Conservation (phyloP, 2,329 filamentous ascomycete species). For the Aspergillus fumigatiaffinis region DNA sequence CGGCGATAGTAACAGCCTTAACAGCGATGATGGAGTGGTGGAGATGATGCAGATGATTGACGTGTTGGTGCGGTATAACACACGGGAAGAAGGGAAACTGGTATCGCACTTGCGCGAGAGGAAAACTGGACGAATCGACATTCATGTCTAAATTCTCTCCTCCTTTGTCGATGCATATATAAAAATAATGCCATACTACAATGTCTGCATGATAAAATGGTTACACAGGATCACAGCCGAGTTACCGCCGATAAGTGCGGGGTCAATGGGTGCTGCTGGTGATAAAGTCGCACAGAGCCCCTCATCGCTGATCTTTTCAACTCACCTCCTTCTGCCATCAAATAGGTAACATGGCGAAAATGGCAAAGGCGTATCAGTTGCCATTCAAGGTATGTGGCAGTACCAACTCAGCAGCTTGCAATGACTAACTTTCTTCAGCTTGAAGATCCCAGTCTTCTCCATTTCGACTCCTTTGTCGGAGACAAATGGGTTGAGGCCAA, state of each 20-base stretch:
- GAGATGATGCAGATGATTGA: slow-evolving; percentile 19
- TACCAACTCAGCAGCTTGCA: neutral
- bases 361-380: slow-evolving; percentile 33
- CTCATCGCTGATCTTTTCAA: slow-evolving; percentile 4
- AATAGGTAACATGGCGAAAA: slow-evolving; percentile 6
- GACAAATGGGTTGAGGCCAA: slow-evolving; percentile 46
- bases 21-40: slow-evolving; percentile 11
- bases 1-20: slow-evolving; percentile 11
- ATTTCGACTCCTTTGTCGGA: slow-evolving; percentile 50
- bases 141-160: slow-evolving; percentile 10
- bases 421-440: slow-evolving; percentile 34
- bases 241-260: slow-evolving; percentile 17
- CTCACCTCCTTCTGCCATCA: neutral
- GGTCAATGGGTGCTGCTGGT: neutral
- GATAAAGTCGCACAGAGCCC: neutral
- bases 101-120: slow-evolving; percentile 1
- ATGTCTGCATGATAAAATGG: neutral
- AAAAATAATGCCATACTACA: neutral
- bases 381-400: slow-evolving; percentile 33
- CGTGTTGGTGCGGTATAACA: slow-evolving; percentile 17
- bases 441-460: slow-evolving; percentile 46
- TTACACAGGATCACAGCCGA: slow-evolving; percentile 4
- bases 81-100: too few relatives aligned
- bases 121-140: slow-evolving; percentile 14
- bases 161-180: neutral